Percentiles rank a stretch among this genome's conserved stretches.
These are phyloP conservation scores for Avena atlantica DNA, from an alignment of 176 grass and related monocot species.

Conservation along the genomic window DNA sequence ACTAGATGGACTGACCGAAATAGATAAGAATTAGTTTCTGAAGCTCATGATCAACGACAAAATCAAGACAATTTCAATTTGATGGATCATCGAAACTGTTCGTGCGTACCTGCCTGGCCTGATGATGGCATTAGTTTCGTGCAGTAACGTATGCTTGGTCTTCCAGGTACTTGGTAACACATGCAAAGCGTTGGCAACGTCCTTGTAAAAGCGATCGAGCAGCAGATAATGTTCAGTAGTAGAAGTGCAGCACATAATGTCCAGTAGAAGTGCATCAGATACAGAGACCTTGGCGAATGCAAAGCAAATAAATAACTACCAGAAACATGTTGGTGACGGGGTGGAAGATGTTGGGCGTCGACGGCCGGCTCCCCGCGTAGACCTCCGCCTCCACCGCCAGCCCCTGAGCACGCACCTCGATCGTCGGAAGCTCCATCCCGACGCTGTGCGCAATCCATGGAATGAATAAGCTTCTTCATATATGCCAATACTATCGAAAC, in stretches of 20 bases:
- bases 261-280: background rate
- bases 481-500: background rate
- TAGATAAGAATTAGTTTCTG: background rate
- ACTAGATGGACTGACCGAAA: background rate
- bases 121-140: slow-evolving; percentile 57
- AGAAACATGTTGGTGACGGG: background rate
- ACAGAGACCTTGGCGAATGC: background rate
- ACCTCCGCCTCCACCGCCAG: slow-evolving; percentile 52
- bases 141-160: slow-evolving; percentile 42
- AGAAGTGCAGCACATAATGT: background rate
- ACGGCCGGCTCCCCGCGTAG: slow-evolving; percentile 34
- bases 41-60: background rate
- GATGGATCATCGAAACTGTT: background rate
- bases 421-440: slow-evolving; percentile 62
- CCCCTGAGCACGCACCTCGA: slow-evolving; percentile 59
- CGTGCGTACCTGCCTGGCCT: slow-evolving; percentile 46
- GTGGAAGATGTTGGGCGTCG: slow-evolving; percentile 49
- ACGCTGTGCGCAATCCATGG: slow-evolving; percentile 39
- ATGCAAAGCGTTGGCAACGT: slow-evolving; percentile 38
- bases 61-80: background rate
- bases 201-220: background rate
- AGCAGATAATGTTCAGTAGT: background rate
- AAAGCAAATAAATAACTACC: too few species aligned
- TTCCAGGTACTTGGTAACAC: slow-evolving; percentile 41
- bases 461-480: background rate